Evolutionary conservation across 2,329 filamentous ascomycete species (phyloP).

Genomic region (Aspergillus piperis): DNA sequence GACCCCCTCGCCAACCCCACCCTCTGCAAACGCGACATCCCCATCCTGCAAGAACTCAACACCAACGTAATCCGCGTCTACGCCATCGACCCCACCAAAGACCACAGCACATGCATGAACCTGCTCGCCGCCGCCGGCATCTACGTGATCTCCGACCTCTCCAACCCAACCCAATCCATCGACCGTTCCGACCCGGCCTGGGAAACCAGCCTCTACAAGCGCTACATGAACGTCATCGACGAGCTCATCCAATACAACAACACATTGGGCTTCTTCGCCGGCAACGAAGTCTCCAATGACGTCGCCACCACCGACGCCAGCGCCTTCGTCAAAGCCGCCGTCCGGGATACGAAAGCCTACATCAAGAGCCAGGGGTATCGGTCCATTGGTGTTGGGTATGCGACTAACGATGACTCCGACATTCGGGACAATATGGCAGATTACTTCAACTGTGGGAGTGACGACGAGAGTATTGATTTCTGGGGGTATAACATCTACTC

Average conservation of each 20-base stretch:
- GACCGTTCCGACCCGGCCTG: conserved; percentile 78
- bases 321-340: conserved; percentile 93
- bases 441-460: conserved; percentile 86
- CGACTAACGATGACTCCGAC: conserved; percentile 83
- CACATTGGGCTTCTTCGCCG: conserved; percentile 93
- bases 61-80: conserved; percentile 95
- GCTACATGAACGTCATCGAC: conserved; percentile 82
- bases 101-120: conserved; percentile 83
- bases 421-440: conserved; percentile 79
- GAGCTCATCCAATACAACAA: conserved; percentile 78
- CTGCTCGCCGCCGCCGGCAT: conserved; percentile 79
- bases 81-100: conserved; percentile 74
- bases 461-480: conserved; percentile 76
- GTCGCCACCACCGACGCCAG: conserved; percentile 83
- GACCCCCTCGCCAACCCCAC: conserved; percentile 76
- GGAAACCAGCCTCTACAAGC: conserved; percentile 72
- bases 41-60: conserved; percentile 71
- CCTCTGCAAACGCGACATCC: conserved; percentile 79
- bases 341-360: conserved; percentile 91
- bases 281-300: conserved; percentile 93
- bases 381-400: conserved; percentile 84
- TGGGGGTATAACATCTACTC: conserved; percentile 99
- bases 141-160: conserved; percentile 89
- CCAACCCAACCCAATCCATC: conserved; percentile 78
- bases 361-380: conserved; percentile 77